phyloP scores from a whole-genome alignment of 495 filamentous ascomycete species.

The Penicillium canariense region DNA sequence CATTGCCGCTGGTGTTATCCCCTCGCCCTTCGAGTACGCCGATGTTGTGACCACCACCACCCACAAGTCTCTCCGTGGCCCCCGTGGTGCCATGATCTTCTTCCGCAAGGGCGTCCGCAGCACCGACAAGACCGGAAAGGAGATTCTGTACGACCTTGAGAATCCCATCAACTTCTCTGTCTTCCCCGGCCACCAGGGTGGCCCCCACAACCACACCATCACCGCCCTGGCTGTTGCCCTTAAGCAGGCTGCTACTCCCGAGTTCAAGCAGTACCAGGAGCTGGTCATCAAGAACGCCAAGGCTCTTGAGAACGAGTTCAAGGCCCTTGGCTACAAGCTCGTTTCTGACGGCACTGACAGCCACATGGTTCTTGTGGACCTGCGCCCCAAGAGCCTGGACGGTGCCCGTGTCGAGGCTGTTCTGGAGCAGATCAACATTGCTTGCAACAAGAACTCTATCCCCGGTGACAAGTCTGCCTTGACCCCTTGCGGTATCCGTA shows the following conservation, averaged over 20 bases:
- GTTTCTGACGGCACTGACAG: conserved; percentile 96
- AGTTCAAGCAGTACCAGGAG: conserved; percentile 96
- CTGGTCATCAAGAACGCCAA: conserved; percentile 92
- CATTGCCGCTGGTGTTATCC: conserved; percentile 89
- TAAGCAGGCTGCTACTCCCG: conserved; percentile 87
- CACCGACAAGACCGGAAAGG: conserved; percentile 87
- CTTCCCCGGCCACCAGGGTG: conserved; percentile 99
- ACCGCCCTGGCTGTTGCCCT: conserved; percentile 95
- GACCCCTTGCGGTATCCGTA: conserved; percentile 89
- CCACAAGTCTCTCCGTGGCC: conserved; percentile 98
- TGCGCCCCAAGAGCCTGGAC: conserved; percentile 75
- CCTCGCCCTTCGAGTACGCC: conserved; percentile 88
- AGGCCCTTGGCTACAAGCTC: conserved; percentile 79
- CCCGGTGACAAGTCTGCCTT: conserved; percentile 98
- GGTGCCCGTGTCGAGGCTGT: conserved; percentile 96
- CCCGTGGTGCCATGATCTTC: conserved; percentile 99
- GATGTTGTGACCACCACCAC: conserved; percentile 99
- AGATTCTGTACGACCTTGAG: conserved; percentile 91
- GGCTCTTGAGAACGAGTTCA: conserved; percentile 68
- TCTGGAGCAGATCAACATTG: conserved; percentile 96
- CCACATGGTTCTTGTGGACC: conserved; percentile 96
- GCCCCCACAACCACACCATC: conserved; percentile 99
- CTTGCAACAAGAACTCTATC: conserved; percentile 98
- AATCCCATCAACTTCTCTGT: conserved; percentile 97
- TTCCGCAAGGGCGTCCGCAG: conserved; percentile 94